Evolutionary conservation across 805 yeast genomes (phyloP), one percentile per base, ranked within the genome.

Genomic region (Geotrichum ghanense): DNA sequence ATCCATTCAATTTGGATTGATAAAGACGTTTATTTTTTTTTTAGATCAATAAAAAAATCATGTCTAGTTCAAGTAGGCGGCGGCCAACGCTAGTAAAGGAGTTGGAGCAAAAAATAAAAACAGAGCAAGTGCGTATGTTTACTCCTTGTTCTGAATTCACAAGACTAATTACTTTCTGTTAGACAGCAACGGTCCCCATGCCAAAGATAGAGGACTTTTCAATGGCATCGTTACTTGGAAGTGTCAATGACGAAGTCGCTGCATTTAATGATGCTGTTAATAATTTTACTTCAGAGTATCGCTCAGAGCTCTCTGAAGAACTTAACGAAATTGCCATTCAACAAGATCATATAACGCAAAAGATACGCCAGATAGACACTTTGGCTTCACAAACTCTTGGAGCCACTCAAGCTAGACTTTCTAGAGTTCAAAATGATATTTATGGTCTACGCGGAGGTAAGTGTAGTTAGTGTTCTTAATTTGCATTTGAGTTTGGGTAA

Each of bases 351-450:
- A 31, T 56, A 22, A 42, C 51, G 3, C 27, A 45, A 7, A 45
- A 52, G 25, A 51, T 56, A 51, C 45, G 35, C 2, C 34, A 44
- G 16, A 39, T 56, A 21, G 60, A 56, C 46, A 19, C 40, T 12
- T 34, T 54, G 21, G 46, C 54, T 3, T 35, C 40, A 10, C 23
- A 41, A 10, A 45, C 53, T 1, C 22, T 49, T 6, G 39, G 43
- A 6, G 41, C 31, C 24, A 48, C 55, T 27, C 47, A 50, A 19
- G 35, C 41, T 10, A 42, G 51, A 12, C 41, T 47, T 24, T 25
- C 37, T n/a, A 25, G 39, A 23, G 31, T 40, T 3, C 31, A 22
- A 21, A 22, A 42, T 5, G 42, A 41, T 17, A 21, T 41, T 3
- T 43, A 34, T 22, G 23, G 43, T 1, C 44, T 50, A 9, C 50